Evolutionary conservation across 1,284 basidiomycete genomes (phyloP).

Genomic region (Irpex sp.): DNA sequence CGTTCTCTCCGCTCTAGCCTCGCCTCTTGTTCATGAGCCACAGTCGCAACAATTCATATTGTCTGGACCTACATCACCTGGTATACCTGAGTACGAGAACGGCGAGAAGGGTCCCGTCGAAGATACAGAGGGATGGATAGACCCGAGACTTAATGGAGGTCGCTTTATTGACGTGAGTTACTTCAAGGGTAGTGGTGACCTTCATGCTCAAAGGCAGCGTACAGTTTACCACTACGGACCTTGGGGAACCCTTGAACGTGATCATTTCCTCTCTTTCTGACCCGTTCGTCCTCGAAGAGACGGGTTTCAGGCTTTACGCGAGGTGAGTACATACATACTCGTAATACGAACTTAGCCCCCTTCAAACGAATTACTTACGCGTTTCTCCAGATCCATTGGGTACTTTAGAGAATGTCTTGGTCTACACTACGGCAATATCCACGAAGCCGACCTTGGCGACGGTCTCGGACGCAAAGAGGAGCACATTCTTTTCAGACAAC

Average conservation of each 20-base stretch:
- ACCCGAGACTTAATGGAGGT: slow-evolving; percentile 69
- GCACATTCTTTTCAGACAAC: slow-evolving; percentile 39
- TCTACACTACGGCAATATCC: slow-evolving; percentile 40
- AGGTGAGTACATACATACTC: slow-evolving; percentile 29
- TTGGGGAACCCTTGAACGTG: slow-evolving; percentile 44
- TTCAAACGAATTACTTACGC: too few relatives aligned
- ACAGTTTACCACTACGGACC: slow-evolving; percentile 56
- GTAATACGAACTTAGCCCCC: too few relatives aligned
- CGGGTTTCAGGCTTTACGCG: slow-evolving; percentile 37
- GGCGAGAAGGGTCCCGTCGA: slow-evolving; percentile 25
- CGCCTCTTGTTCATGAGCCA: slow-evolving; percentile 6
- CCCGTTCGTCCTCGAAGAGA: slow-evolving; percentile 38
- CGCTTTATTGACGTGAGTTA: slow-evolving; percentile 63
- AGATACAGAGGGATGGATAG: slow-evolving; percentile 53
- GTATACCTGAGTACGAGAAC: slow-evolving; percentile 20
- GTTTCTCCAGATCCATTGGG: slow-evolving; percentile 56
- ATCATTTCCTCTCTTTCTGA: slow-evolving; percentile 44
- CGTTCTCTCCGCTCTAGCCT: slow-evolving; percentile 8
- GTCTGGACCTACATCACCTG: background rate
- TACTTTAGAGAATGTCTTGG: slow-evolving; percentile 52
- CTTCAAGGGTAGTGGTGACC: background rate
- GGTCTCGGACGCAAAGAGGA: slow-evolving; percentile 38
- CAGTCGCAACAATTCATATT: slow-evolving; percentile 9
- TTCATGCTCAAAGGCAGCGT: slow-evolving; percentile 1
- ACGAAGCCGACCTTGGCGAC: slow-evolving; percentile 44